Conservation (phyloP, 2,329 filamentous ascomycete genomes). For the Cadophora malorum region DNA sequence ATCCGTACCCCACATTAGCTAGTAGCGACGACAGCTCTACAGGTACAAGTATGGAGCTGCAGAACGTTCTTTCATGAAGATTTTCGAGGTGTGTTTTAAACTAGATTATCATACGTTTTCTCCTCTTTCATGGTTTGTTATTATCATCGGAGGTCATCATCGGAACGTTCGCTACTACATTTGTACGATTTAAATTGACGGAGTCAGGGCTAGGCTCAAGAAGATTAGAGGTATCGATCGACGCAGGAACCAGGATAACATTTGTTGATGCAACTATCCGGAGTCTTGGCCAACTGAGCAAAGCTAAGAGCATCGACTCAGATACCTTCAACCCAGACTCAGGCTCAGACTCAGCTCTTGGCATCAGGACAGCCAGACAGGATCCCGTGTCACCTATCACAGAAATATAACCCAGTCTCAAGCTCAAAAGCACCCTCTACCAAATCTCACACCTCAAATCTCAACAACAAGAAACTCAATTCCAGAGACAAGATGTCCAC, state of each 20-base stretch:
- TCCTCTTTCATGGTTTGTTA: not conserved
- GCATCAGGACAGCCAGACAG: not conserved
- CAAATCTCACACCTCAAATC: not conserved
- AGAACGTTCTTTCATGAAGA: not conserved
- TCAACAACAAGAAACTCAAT: not conserved
- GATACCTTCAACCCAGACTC: not conserved
- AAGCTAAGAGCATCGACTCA: not conserved
- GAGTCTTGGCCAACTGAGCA: not conserved
- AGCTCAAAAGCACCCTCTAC: not conserved
- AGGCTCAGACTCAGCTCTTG: not conserved
- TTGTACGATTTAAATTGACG: not conserved
- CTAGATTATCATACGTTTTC: not conserved
- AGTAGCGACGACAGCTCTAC: not conserved
- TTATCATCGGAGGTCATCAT: not conserved
- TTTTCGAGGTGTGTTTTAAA: not conserved
- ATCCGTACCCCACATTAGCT: conserved; percentile 30
- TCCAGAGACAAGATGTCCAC: conserved; percentile 63
- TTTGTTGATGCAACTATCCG: not conserved
- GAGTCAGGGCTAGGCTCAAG: not conserved
- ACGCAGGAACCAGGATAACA: no score
- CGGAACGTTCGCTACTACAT: not conserved
- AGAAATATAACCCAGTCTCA: not conserved
- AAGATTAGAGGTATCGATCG: no score
- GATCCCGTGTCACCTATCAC: not conserved
- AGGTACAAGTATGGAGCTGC: not conserved